Base-by-base conservation (phyloP, 129 eudicot species). In the Chrysanthemum lavandulifolium region DNA sequence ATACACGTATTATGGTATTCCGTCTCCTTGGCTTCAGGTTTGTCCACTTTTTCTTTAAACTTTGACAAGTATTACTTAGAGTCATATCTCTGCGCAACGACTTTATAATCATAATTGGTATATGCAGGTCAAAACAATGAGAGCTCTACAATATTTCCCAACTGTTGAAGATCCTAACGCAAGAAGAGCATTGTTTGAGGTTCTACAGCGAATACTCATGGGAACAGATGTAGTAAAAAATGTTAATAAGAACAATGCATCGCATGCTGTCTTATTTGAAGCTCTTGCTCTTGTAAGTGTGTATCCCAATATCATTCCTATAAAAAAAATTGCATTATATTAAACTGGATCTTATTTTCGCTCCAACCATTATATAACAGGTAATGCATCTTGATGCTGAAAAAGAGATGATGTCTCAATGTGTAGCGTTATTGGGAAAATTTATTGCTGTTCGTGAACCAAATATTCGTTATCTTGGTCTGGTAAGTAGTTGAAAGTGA, bases 301-400 rank as follows among this genome's bases (percentile, higher is more conserved):
- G 29, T 73, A 18, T 50, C 25, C 68, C 53, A 47, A 50, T 19
- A 12, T 71, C 29, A 67, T 67, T 31, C 11, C 27, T 45, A 19
- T 43, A 52, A 50, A 10, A 57, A 27, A 15, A 15, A 25, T 21
- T 23, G 31, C 49, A 9, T 45, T 55, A 21, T n/a, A 65, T 54
- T 75, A 55, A 75, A 67, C 58, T 66, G 51, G 67, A 45, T 56
- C 63, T 61, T 77, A 33, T 52, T 51, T 69, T 50, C 47, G 12
- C 64, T 61, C 62, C 29, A 21, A 71, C 65, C 50, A 16, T 68
- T 54, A 18, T 57, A 49, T 49, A 16, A 73, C 73, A 89, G 98
- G 98, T 92, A 69, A 94, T 94, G 99, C 99, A 94, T 83, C 96
- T 94, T 78, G 99, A 94, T 90, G 99, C 99, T 31, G 99, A 94